Percentiles rank a stretch among this genome's conserved stretches.
Conservation (phyloP, 352 stramenopile genomes). For the Phytopythium montanum region DNA sequence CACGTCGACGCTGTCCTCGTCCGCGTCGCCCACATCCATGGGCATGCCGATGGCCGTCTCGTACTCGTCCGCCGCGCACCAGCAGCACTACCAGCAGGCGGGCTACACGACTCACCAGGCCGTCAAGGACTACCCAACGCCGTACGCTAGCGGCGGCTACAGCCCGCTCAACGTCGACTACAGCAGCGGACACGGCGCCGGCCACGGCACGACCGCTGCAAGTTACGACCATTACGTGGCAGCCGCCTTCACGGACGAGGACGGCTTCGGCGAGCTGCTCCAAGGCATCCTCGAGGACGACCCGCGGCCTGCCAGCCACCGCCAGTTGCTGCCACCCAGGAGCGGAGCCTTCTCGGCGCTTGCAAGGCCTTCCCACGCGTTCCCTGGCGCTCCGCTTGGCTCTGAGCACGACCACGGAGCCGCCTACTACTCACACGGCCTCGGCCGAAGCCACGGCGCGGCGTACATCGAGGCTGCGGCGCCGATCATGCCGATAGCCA, state of each 20-base stretch:
- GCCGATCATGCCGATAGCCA: neutral
- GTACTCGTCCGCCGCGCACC: constrained; percentile 5
- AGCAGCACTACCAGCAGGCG: neutral
- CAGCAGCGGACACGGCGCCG: constrained; percentile 9
- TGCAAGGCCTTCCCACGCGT: neutral
- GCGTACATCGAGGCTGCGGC: neutral
- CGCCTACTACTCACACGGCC: constrained; percentile 1
- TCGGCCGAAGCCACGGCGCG: neutral
- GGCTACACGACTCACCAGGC: constrained; percentile 6
- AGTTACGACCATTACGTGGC: constrained; percentile 61
- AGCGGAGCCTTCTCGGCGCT: neutral
- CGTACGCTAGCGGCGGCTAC: constrained; percentile 26
- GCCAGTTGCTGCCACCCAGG: constrained; percentile 1
- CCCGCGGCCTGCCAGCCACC: constrained; percentile 18
- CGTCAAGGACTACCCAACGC: constrained; percentile 13
- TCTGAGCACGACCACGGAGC: neutral
- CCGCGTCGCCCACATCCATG: neutral
- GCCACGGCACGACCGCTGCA: constrained; percentile 2
- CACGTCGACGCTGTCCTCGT: neutral
- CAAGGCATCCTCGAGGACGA: constrained; percentile 75
- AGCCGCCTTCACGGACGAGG: constrained; percentile 52
- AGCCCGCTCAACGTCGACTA: constrained; percentile 20
- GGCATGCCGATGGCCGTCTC: neutral
- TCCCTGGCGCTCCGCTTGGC: neutral
- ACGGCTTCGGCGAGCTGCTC: constrained; percentile 63